Evolutionary conservation across 495 filamentous ascomycete genomes (phyloP).

Genomic region (Friedmanniomyces simplex): DNA sequence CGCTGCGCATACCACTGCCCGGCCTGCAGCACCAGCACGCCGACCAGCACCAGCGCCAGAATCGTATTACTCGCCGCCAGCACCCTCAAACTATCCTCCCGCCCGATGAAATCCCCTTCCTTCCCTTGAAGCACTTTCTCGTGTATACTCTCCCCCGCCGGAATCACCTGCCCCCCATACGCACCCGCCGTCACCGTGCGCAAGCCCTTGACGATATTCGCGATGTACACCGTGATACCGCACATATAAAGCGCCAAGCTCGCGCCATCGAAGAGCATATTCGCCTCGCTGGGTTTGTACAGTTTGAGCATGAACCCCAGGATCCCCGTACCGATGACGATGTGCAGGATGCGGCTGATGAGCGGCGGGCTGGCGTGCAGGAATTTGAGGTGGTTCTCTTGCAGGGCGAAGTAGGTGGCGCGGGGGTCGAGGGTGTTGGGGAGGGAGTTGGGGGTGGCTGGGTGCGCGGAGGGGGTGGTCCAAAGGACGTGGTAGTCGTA

Average conservation of each 20-base stretch:
- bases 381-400: conserved; percentile 79
- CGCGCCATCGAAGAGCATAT: conserved; percentile 94
- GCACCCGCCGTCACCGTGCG: conserved; percentile 55
- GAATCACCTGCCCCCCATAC: conserved; percentile 30
- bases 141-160: conserved; percentile 37
- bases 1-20: conserved; percentile 98
- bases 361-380: conserved; percentile 79
- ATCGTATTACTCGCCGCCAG: conserved; percentile 95
- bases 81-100: conserved; percentile 83
- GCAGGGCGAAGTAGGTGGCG: conserved; percentile 54
- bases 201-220: conserved; percentile 92
- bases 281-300: conserved; percentile 80
- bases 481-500: conserved; percentile 98
- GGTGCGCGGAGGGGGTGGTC: conserved; percentile 43
- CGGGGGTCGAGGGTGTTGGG: conserved; percentile 27
- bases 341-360: conserved; percentile 86
- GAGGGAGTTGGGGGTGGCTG: background rate
- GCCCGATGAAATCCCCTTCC: conserved; percentile 43
- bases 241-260: conserved; percentile 84
- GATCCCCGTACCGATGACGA: conserved; percentile 78
- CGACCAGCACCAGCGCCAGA: conserved; percentile 77
- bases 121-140: conserved; percentile 23
- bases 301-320: conserved; percentile 87
- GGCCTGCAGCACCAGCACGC: conserved; percentile 85
- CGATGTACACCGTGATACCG: conserved; percentile 79